Evolutionary conservation across 345 rosid species (phyloP), one percentile per base, ranked within the genome.

Genomic region (Capsella bursapastoris): DNA sequence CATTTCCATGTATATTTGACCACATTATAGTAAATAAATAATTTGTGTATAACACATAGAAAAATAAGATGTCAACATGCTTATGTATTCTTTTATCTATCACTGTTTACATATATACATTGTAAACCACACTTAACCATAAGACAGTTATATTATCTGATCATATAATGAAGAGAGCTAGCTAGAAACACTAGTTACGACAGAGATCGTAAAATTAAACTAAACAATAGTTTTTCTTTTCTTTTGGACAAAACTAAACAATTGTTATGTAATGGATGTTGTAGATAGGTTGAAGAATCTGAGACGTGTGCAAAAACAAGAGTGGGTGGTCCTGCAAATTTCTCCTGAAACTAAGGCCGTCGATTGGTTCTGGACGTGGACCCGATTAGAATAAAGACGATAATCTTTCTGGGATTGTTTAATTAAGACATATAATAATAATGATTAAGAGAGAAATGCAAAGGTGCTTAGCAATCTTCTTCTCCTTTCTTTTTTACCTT

Each of bases 261-360:
- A 22, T 22, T 1, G 22, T 22, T 22, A 22, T 22, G 25, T 22
- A 22, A 47, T 32, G 16, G 53, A 67, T 58, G 45, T 49, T 40
- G 66, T 15, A 58, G 34, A 35, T 45, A 16, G 5, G 65, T 45
- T 38, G 5, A 65, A 78, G 77, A 72, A 78, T 78, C 65, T 78
- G 57, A 14, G 44, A 72, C 65, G 73, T 52, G 81, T 47, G 73
- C 25, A 22, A 50, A 11, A 35, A 58, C 2, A 22, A 15, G 57
- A 57, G 1, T 2, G 8, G 11, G 66, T 66, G 77, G 81, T 66
- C 77, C 73, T 50, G 45, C 9, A 71, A 75, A 2, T 40, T 64
- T 77, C 73, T 44, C 77, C 81, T 78, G 77, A 60, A 78, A 78
- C 77, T 12, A 25, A 52, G 81, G 77, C 77, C 81, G 77, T 78